phyloP scores from a whole-genome alignment of 2,329 filamentous ascomycete genomes.

The Ophiostoma novo-ulmi region DNA sequence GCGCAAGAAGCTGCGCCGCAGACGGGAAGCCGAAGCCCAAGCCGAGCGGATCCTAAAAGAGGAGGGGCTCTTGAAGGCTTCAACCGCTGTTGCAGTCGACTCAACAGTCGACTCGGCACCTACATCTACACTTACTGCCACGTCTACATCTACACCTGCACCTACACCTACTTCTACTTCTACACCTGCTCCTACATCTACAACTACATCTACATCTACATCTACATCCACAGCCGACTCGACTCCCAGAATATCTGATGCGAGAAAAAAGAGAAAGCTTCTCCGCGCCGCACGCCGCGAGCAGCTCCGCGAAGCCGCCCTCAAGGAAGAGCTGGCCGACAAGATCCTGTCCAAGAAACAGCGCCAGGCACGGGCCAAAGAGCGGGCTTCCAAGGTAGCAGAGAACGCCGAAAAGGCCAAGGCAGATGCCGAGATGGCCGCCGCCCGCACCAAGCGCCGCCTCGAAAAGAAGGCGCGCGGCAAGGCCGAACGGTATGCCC shows the following conservation, averaged over 20 bases:
- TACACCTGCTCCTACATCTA: neutral
- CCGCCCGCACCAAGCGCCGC: conserved; percentile 4
- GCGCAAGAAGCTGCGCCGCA: conserved; percentile 23
- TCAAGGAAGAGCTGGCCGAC: conserved; percentile 10
- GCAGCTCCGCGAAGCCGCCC: neutral
- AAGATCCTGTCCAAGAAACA: conserved; percentile 2
- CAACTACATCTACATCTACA: neutral
- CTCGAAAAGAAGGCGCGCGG: neutral
- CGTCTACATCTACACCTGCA: neutral
- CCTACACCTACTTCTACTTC: neutral
- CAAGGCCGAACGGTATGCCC: neutral
- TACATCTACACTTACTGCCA: neutral
- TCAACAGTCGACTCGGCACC: neutral
- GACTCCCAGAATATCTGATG: neutral
- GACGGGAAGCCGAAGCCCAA: conserved; percentile 15
- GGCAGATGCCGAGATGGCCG: neutral
- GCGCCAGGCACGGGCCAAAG: neutral
- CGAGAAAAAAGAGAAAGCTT: neutral
- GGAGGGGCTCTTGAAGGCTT: neutral
- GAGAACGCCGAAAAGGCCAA: neutral
- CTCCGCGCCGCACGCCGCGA: neutral
- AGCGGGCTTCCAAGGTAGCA: neutral
- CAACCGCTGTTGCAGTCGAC: no score
- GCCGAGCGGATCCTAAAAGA: conserved; percentile 7
- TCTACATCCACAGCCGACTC: neutral